phyloP scores from a whole-genome alignment of 2,329 filamentous ascomycete species.

The Aureobasidium sp. region DNA sequence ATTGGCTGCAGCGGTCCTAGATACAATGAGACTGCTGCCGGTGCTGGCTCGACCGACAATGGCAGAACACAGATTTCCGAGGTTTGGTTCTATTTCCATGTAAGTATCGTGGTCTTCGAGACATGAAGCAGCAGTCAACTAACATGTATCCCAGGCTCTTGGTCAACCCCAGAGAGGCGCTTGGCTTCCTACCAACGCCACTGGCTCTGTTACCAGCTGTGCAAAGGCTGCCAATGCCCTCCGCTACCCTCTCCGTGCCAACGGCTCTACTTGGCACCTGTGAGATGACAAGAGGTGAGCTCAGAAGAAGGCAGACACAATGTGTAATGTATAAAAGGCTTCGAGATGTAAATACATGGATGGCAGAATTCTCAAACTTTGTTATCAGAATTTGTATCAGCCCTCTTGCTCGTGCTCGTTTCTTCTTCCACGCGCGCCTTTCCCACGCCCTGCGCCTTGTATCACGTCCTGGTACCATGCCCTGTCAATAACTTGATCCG shows the following conservation, averaged over 20 bases:
- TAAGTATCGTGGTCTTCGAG: slow-evolving; percentile 23
- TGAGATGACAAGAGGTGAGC: too few species aligned
- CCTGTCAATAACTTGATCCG: neutral
- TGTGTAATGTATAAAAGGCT: neutral
- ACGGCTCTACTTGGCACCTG: slow-evolving; percentile 30
- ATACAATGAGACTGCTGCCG: slow-evolving; percentile 55
- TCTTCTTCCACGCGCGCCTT: neutral
- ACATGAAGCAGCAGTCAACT: neutral
- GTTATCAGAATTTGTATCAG: neutral
- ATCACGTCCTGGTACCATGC: neutral
- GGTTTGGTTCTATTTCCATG: slow-evolving; percentile 62
- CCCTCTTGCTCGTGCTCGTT: neutral
- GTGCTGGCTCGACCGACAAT: slow-evolving; percentile 45
- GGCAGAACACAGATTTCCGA: slow-evolving; percentile 54
- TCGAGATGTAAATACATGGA: neutral
- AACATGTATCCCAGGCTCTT: slow-evolving; percentile 27
- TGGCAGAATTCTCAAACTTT: neutral
- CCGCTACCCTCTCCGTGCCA: slow-evolving; percentile 48
- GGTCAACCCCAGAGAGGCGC: slow-evolving; percentile 50
- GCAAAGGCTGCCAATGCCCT: slow-evolving; percentile 48
- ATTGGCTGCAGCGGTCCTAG: slow-evolving; percentile 54
- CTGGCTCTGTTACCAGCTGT: slow-evolving; percentile 47
- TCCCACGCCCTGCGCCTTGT: neutral
- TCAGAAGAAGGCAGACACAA: neutral
- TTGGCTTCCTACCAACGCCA: slow-evolving; percentile 42